phyloP scores from a whole-genome alignment of 768 basidiomycete genomes.

The Gloeophyllum trabeum region DNA sequence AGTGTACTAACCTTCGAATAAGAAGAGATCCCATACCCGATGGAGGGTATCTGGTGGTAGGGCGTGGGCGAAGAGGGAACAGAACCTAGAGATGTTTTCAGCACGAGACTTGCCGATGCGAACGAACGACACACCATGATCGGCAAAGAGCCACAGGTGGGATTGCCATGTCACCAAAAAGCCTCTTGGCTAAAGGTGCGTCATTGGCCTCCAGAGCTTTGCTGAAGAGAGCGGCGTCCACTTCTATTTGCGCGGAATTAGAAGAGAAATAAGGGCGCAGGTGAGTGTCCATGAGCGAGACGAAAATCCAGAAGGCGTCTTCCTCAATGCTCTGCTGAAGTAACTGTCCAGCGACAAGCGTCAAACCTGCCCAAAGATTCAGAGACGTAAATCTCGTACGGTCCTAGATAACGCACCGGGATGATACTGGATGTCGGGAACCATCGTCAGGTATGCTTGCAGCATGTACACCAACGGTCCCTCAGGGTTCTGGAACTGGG shows the following conservation, averaged over 20 bases:
- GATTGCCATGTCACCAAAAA: conserved; percentile 57
- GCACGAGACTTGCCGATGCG: background rate
- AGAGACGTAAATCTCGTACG: conserved; percentile 1
- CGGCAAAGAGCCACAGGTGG: conserved; percentile 44
- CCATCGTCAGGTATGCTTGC: conserved; percentile 77
- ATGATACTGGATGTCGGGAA: conserved; percentile 67
- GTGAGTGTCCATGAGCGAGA: conserved; percentile 77
- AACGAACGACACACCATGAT: conserved; percentile 39
- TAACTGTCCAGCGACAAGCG: conserved; percentile 61
- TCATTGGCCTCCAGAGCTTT: conserved; percentile 60
- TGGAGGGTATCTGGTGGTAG: conserved; percentile 57
- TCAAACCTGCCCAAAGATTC: conserved; percentile 37
- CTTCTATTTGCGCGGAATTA: conserved; percentile 52
- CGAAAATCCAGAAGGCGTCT: conserved; percentile 86
- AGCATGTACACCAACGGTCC: conserved; percentile 40
- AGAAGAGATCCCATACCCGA: conserved; percentile 75
- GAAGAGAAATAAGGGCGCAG: conserved; percentile 69
- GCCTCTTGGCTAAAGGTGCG: conserved; percentile 44
- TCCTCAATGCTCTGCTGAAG: conserved; percentile 72
- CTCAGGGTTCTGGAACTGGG: conserved; percentile 44
- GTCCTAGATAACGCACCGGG: conserved; percentile 28
- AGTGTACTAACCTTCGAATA: conserved; percentile 55
- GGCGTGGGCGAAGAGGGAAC: conserved; percentile 55
- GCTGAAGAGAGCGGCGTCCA: conserved; percentile 63
- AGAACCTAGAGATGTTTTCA: conserved; percentile 40